These are phyloP conservation scores for Plenodomus lindquistii DNA, from an alignment of 2,329 filamentous ascomycete species.

Conservation along the genomic window DNA sequence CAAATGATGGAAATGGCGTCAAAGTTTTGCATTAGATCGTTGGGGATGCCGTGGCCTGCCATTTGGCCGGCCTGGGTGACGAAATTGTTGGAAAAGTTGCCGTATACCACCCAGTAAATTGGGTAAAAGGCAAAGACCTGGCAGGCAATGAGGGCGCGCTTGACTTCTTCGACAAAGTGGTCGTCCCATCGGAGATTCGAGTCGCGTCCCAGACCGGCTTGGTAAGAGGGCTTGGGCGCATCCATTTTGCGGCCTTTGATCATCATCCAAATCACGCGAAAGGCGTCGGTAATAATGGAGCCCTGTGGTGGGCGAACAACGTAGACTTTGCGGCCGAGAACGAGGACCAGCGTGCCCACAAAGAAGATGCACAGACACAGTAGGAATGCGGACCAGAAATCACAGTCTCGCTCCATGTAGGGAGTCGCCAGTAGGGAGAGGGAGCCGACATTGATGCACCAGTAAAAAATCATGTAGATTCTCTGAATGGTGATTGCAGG, in stretches of 20 bases:
- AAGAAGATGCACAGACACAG: slow-evolving; percentile 69
- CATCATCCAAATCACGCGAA: slow-evolving; percentile 63
- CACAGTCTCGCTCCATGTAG: slow-evolving; percentile 70
- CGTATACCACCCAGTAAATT: slow-evolving; percentile 52
- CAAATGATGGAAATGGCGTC: slow-evolving; percentile 52
- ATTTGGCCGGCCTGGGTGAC: slow-evolving; percentile 51
- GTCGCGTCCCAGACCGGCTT: slow-evolving; percentile 56
- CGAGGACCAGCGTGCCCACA: slow-evolving; percentile 60
- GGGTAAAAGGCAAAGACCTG: slow-evolving; percentile 64
- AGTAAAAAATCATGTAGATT: slow-evolving; percentile 67
- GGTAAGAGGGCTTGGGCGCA: slow-evolving; percentile 69
- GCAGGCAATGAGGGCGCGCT: slow-evolving; percentile 68
- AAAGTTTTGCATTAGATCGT: slow-evolving; percentile 55
- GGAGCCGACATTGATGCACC: slow-evolving; percentile 73
- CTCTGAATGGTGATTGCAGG: slow-evolving; percentile 53
- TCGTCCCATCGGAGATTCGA: slow-evolving; percentile 64
- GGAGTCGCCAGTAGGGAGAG: slow-evolving; percentile 70
- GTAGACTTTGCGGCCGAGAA: slow-evolving; percentile 44
- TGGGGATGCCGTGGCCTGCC: slow-evolving; percentile 51
- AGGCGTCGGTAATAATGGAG: slow-evolving; percentile 48
- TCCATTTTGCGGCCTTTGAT: slow-evolving; percentile 60
- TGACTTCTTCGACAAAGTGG: slow-evolving; percentile 72
- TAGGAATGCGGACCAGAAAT: slow-evolving; percentile 71
- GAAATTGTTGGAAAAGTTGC: slow-evolving; percentile 51
- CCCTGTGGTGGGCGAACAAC: slow-evolving; percentile 45